Conservation (phyloP, 345 rosid species). For the Eucalyptus leucophloia region DNA sequence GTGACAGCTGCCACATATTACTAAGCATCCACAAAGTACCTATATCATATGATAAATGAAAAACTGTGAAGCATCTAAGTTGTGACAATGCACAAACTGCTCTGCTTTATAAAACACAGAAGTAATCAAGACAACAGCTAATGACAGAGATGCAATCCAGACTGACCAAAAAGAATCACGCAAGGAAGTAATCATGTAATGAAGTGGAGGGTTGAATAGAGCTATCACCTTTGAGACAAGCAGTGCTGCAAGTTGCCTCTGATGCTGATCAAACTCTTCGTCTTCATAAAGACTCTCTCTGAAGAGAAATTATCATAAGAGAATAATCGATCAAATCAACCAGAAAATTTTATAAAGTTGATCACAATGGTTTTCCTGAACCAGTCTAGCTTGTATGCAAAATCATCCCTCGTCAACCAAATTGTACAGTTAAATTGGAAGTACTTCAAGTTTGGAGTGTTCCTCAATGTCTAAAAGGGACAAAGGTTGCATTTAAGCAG, state of each 20-base stretch:
- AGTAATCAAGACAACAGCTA: neutral
- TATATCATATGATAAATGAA: neutral
- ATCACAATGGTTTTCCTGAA: neutral
- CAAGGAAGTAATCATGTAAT: neutral
- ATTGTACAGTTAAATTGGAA: neutral
- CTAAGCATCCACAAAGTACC: neutral
- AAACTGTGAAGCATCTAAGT: neutral
- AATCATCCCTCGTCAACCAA: neutral
- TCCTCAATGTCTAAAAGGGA: neutral
- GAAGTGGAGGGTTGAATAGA: neutral
- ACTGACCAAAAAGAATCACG: neutral
- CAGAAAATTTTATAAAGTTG: neutral
- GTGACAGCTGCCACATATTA: neutral
- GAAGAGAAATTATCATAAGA: neutral
- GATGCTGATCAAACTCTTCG: constrained; percentile 87
- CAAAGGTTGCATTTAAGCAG: neutral
- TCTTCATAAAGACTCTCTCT: constrained; percentile 97
- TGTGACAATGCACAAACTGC: neutral
- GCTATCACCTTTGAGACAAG: constrained; percentile 73
- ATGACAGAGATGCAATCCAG: neutral
- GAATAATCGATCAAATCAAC: neutral
- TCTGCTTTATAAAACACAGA: neutral
- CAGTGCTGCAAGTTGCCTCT: constrained; percentile 90
- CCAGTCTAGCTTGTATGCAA: neutral
- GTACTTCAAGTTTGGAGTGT: neutral